Evolutionary conservation across 2,329 filamentous ascomycete genomes (phyloP), one percentile per base, ranked within the genome.

Genomic region (Aspergillus sp.): DNA sequence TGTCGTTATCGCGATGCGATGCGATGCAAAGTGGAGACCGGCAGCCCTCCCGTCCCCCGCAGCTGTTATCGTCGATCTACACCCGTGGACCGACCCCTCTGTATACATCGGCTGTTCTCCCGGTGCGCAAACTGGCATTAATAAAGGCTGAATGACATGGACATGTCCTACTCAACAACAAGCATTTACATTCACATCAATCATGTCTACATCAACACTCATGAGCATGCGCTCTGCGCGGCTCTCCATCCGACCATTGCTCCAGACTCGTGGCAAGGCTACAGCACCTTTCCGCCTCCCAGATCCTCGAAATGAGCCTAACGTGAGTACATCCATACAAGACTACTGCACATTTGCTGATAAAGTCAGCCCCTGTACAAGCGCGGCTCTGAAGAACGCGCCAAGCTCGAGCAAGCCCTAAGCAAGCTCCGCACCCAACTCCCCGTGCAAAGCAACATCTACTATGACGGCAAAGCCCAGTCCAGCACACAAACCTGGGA

Each of bases 231-330:
- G 31, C 28, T 28, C 38, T 15, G 22, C 25, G 13, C 31, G n/a
- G 19, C 46, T 34, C 17, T 55, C 53, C 4, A 23, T n/a, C 59
- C 66, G 63, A 23, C 55, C 62, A 25, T 23, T 31, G 47, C 4
- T 64, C 60, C 54, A 62, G 38, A 57, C 45, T 11, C 70, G 72
- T 8, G 56, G 60, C 41, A 70, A 71, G 51, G 66, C 71, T 2
- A 75, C 73, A 1, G 59, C 66, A 2, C 73, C 73, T 19, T 75
- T 74, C 59, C 64, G 68, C 45, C 71, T 75, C 7, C 73, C 73
- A 3, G 72, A 67, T 51, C 66, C 72, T 19, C 66, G 71, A 45
- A 75, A 75, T 54, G 73, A 75, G 74, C 76, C 69, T 51, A 80
- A 76, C 57, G 71, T 74, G 45, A 67, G 72, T 65, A n/a, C 8